These are phyloP conservation scores for Morella rubra DNA, from an alignment of 306 rosid species.

Conservation along the genomic window DNA sequence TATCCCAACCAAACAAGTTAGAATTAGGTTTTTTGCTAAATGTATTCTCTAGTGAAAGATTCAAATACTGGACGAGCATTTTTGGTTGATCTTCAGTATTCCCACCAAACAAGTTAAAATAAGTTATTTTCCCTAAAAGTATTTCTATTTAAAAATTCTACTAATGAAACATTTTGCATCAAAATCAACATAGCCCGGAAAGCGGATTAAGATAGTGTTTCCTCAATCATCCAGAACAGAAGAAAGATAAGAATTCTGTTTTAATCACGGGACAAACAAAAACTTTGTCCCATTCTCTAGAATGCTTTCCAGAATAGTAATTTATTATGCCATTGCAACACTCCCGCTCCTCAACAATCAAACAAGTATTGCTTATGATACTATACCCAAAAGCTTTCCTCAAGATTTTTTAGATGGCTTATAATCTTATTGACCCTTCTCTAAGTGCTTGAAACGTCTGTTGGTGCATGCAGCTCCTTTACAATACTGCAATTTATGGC, in stretches of 20 bases:
- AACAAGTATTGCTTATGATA: not conserved
- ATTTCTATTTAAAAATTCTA: too few relatives aligned
- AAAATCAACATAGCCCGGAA: not conserved
- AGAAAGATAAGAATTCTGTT: not conserved
- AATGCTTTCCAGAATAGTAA: not conserved
- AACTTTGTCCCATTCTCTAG: not conserved
- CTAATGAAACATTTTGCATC: not conserved
- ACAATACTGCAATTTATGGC: conserved; percentile 85
- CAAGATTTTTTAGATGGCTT: conserved; percentile 2
- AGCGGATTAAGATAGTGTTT: not conserved
- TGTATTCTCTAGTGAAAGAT: not conserved
- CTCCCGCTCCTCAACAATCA: not conserved
- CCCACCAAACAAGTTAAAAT: not conserved
- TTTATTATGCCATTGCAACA: not conserved
- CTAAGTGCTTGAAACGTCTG: conserved; percentile 26
- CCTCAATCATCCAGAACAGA: not conserved
- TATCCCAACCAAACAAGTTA: not conserved
- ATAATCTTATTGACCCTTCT: not conserved
- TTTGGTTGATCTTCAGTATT: not conserved
- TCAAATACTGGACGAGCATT: not conserved
- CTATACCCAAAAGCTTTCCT: conserved; percentile 3
- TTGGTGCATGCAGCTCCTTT: conserved; percentile 72
- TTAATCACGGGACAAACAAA: not conserved
- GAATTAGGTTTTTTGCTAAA: too few relatives aligned
- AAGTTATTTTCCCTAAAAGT: too few relatives aligned